Base-by-base conservation (phyloP, 1,284 basidiomycete genomes). In the Apiotrichum veenhuisii region DNA sequence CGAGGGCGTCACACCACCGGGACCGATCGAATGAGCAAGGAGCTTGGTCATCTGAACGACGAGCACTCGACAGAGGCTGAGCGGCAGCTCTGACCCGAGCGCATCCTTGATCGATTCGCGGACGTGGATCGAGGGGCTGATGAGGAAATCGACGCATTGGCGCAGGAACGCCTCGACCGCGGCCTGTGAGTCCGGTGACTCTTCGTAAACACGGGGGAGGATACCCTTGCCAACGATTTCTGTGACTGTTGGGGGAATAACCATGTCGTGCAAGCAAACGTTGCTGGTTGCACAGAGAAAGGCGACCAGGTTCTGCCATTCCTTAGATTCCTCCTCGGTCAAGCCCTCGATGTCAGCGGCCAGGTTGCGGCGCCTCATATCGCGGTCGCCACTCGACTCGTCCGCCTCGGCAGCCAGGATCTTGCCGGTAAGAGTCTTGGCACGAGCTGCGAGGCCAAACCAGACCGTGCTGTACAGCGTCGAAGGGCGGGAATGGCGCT, bases 271-370 rank as follows among this genome's bases (percentile, higher is more conserved):
- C 15, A 84, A 75, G 61, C 87, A 89, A 7, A 85, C 81, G 2
- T 86, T 85, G 38, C 87, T 86, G 26, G 88, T 83, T 1, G 89
- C 84, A 18, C 88, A 85, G 42, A 95, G 77, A 73, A 89, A 90
- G 27, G 91, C 79, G 0, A 89, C 87, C 23, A 91, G 79, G 72
- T 95, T 92, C 69, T 91, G 87, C 92, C 92, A 96, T 64, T 91
- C 72, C 57, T 82, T 83, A 42, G 85, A 83, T 60, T 86, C 82
- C 20, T 91, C 89, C 85, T 70, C 64, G n/a, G 51, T 52, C 23
- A 74, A 57, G 8, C 70, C 72, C 5, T 69, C 71, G 30, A 73
- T 71, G 33, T 71, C 70, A 1, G 62, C 67, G 2, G 66, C 64
- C 44, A 72, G 55, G 27, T 59, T 66, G 17, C 68, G 55, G 5